Evolutionary conservation across 345 rosid species (phyloP).

Genomic region (Lenwebbia sp.): DNA sequence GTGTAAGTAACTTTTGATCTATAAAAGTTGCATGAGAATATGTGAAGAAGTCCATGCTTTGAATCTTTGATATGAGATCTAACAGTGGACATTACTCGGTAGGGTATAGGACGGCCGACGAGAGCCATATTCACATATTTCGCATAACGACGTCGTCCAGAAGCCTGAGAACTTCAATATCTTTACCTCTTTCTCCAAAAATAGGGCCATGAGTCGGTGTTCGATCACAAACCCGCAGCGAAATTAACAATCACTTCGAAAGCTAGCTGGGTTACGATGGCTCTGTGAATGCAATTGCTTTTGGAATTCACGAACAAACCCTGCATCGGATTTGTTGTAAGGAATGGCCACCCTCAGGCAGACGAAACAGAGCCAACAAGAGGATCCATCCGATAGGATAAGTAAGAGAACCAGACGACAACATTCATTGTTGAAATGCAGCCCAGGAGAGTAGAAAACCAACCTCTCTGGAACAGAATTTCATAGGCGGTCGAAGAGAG

Average conservation of each 20-base stretch:
- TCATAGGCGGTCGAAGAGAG: not conserved
- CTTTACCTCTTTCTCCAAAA: not conserved
- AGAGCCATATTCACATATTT: not conserved
- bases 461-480: not conserved
- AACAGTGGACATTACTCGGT: not conserved
- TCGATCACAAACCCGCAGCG: not conserved
- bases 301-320: not conserved
- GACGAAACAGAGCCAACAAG: not conserved
- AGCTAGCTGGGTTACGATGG: fast-evolving
- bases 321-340: not conserved
- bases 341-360: not conserved
- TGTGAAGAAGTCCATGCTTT: not conserved
- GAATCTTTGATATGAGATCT: not conserved
- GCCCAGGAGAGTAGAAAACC: not conserved
- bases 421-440: not conserved
- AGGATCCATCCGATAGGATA: not conserved
- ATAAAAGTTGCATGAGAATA: not conserved
- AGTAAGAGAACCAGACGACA: not conserved
- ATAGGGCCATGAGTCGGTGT: not conserved
- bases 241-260: not conserved
- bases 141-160: not conserved
- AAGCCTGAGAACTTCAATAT: not conserved
- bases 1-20: not conserved
- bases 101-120: not conserved
- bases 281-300: not conserved